Evolutionary conservation across 306 rosid genomes (phyloP).

Genomic region (Prunus dulcis): DNA sequence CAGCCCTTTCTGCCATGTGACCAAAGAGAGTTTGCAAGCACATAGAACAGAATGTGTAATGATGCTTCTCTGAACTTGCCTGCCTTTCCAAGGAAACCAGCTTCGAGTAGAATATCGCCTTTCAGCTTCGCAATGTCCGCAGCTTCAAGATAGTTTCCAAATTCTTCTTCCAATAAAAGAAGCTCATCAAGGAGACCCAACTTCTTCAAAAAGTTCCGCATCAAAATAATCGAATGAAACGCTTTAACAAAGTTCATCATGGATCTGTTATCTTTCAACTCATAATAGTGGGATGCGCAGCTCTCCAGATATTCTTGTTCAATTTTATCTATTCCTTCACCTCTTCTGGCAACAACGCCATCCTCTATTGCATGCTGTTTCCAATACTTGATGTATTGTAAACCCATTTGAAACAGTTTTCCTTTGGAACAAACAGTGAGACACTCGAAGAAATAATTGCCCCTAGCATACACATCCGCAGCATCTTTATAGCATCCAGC

Average conservation of each 20-base stretch:
- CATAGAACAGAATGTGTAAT: slow-evolving; percentile 35
- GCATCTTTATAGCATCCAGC: slow-evolving; percentile 50
- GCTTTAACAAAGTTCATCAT: slow-evolving; percentile 76
- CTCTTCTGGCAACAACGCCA: slow-evolving; percentile 6
- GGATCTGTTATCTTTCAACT: slow-evolving; percentile 38
- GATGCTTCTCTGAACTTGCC: slow-evolving; percentile 49
- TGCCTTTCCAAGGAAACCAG: slow-evolving; percentile 55
- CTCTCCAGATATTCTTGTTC: slow-evolving; percentile 58
- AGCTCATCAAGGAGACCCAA: slow-evolving; percentile 53
- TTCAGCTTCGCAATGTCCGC: slow-evolving; percentile 44
- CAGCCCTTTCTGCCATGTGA: slow-evolving; percentile 62
- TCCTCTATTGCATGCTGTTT: slow-evolving; percentile 40
- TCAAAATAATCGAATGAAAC: slow-evolving; percentile 45
- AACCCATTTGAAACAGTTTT: slow-evolving; percentile 54
- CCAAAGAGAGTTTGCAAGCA: slow-evolving; percentile 65
- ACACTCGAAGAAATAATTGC: slow-evolving; percentile 47
- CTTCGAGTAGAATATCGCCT: slow-evolving; percentile 42
- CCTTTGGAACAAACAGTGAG: slow-evolving; percentile 54
- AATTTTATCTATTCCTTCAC: slow-evolving; percentile 26
- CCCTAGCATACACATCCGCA: slow-evolving; percentile 59
- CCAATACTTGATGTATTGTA: slow-evolving; percentile 52
- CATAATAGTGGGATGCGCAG: slow-evolving; percentile 57
- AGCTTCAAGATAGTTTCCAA: slow-evolving; percentile 62
- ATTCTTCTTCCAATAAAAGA: slow-evolving; percentile 57
- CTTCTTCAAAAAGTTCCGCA: slow-evolving; percentile 51